Evolutionary conservation across 345 rosid genomes (phyloP).

Genomic region (Passiflora organensis): DNA sequence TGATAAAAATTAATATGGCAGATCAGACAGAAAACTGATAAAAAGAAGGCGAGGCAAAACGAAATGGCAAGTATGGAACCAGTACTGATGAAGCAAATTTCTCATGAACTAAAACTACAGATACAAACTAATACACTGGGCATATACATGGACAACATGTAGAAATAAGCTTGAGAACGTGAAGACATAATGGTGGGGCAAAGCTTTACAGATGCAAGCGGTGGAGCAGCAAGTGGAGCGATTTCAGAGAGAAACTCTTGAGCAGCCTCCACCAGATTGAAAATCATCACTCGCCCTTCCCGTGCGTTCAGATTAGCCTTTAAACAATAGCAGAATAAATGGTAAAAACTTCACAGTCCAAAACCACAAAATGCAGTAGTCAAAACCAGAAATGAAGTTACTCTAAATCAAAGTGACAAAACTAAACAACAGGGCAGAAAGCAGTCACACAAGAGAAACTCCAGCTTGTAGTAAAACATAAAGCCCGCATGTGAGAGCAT

Average conservation of each 20-base stretch:
- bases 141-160: too few species aligned
- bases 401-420: too few species aligned
- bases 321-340: too few species aligned
- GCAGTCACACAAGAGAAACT: background rate
- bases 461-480: background rate
- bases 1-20: background rate
- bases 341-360: background rate
- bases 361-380: background rate
- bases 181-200: constrained; percentile 5
- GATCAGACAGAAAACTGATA: background rate
- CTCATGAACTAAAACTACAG: background rate
- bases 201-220: constrained; percentile 53
- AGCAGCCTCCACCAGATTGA: constrained; percentile 93
- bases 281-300: constrained; percentile 95
- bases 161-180: too few species aligned
- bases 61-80: background rate
- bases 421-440: too few species aligned
- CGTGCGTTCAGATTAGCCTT: constrained; percentile 85
- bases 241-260: constrained; percentile 92
- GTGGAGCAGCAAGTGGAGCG: constrained; percentile 40
- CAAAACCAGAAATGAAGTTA: too few species aligned
- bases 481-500: background rate
- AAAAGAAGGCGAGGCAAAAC: background rate
- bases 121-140: background rate
- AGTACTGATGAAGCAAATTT: background rate